These are phyloP conservation scores for Hyaloscypha variabilis DNA, from an alignment of 495 filamentous ascomycete genomes.

Conservation along the genomic window DNA sequence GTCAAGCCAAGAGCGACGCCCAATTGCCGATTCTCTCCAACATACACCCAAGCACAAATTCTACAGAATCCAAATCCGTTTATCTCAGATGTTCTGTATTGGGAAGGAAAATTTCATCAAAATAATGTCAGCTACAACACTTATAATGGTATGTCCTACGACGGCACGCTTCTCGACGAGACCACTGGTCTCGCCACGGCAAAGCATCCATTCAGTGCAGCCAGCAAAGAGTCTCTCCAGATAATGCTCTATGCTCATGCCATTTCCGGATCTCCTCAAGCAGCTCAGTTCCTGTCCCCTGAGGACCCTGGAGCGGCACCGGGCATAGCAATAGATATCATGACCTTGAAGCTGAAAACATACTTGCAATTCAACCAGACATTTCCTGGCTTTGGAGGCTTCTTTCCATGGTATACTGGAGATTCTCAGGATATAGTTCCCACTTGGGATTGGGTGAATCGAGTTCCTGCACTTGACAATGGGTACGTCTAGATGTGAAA, in stretches of 20 bases:
- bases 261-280: conserved; percentile 33
- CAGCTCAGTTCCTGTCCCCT: conserved; percentile 37
- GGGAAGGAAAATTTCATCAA: conserved; percentile 41
- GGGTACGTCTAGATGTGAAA: conserved; percentile 24
- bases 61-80: conserved; percentile 31
- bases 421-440: conserved; percentile 32
- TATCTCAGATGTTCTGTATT: conserved; percentile 37
- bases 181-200: conserved; percentile 35
- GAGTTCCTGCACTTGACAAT: conserved; percentile 39
- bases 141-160: conserved; percentile 40
- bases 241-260: conserved; percentile 42
- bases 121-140: conserved; percentile 39
- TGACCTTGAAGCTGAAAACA: conserved; percentile 38
- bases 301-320: conserved; percentile 30
- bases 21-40: conserved; percentile 35
- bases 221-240: conserved; percentile 42
- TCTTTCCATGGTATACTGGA: conserved; percentile 37
- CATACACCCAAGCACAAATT: conserved; percentile 32
- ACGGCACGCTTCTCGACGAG: conserved; percentile 39
- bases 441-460: conserved; percentile 38
- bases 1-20: not conserved
- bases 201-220: conserved; percentile 41
- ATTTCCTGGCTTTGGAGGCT: conserved; percentile 40
- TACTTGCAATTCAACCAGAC: conserved; percentile 42
- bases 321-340: conserved; percentile 33